A percentile compares a stretch with the other conserved stretches of the same genome.
These are phyloP conservation scores for Ceratobasidium sp. DNA, from an alignment of 1,284 basidiomycete genomes.

Conservation along the genomic window DNA sequence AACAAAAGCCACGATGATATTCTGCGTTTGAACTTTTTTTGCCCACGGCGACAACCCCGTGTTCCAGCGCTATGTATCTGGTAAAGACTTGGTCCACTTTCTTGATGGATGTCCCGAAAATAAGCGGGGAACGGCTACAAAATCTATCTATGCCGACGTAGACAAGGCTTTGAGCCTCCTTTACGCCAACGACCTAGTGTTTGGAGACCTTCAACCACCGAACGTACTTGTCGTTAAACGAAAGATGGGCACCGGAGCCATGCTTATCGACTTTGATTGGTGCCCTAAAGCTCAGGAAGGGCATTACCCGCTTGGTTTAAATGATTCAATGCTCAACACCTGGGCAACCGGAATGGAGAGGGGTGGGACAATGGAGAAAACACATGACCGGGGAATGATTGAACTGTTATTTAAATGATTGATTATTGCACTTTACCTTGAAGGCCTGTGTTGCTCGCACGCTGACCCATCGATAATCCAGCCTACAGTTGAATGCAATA, in stretches of 20 bases:
- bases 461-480: too few species aligned
- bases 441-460: too few species aligned
- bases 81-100: not conserved
- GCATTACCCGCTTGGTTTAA: slow-evolving; percentile 27
- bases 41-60: too few species aligned
- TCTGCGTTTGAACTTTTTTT: too few species aligned
- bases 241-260: not conserved
- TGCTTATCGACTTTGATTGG: slow-evolving; percentile 46
- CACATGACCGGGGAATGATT: slow-evolving; percentile 21
- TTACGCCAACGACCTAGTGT: slow-evolving; percentile 30
- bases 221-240: slow-evolving; percentile 32
- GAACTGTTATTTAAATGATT: not conserved
- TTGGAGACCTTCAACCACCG: slow-evolving; percentile 42
- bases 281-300: slow-evolving; percentile 15
- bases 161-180: slow-evolving; percentile 23
- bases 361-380: slow-evolving; percentile 11
- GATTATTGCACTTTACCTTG: not conserved
- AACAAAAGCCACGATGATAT: too few species aligned
- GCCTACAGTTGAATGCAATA: too few species aligned
- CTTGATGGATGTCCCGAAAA: not conserved
- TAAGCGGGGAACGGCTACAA: not conserved
- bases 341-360: slow-evolving; percentile 20
- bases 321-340: not conserved
- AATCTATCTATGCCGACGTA: not conserved
- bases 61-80: slow-evolving; percentile 7